Base-by-base conservation (phyloP, 2,329 filamentous ascomycete species). In the Balansia obtecta region DNA sequence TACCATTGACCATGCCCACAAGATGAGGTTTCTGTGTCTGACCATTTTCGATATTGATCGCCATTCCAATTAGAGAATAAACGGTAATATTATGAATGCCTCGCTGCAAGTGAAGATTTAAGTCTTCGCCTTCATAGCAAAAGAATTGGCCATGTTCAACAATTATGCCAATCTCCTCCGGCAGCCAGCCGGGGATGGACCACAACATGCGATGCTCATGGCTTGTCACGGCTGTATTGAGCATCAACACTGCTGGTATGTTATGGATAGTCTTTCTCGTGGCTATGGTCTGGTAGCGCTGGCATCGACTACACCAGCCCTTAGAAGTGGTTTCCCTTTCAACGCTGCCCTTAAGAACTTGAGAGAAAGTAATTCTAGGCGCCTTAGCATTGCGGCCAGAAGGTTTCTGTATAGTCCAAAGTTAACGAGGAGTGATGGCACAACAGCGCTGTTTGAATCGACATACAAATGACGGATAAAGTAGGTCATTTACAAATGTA, bases 281-380 rank as follows among this genome's bases (percentile, higher is more conserved):
- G 11, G 84, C 80, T 48, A 97, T 80, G 49, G 86, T 86, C 65
- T 95, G 89, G 64, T 98, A 97, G 22, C 88, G 80, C 57, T 89
- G 86, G 63, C 94, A 98, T 61, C 85, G 82, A 56, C 85, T 85
- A 63, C 93, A 98, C 90, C 90, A 98, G 7, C 93, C 93, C 59
- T 91, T 82, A 43, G 86, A 89, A 45, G 87, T 88, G 11, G 86
- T 86, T 64, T 96, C 88, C 49, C 88, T 77, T 67, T 97, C 91
- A 32, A 98, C 84, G 56, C 89, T 95, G 48, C 82, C 82, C 65
- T 96, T 95, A n/a, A 98, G 71, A 45, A 96, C 82, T 61, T 93
- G 86, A 0, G 89, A 95, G 64, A 98, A 98, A 48, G 76, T 87
- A 58, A 72, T 76, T 63, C 72, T 77, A 48, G 68, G 74, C 46